phyloP scores from a whole-genome alignment of 1,284 basidiomycete species.

The Irpex lacteus region DNA sequence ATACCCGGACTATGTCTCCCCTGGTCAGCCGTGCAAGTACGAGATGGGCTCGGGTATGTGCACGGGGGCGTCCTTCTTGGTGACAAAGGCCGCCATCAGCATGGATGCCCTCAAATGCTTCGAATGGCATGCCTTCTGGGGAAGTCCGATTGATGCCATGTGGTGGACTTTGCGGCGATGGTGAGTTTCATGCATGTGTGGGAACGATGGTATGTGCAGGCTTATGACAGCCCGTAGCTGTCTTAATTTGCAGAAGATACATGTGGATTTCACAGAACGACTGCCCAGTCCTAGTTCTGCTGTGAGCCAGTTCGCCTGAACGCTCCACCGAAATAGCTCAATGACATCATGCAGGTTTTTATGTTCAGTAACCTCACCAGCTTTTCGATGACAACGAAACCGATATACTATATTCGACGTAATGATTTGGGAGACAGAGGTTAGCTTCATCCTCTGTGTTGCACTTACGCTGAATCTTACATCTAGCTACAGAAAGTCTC shows the following conservation, averaged over 20 bases:
- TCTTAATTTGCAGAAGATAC: conserved; percentile 55
- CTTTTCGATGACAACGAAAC: conserved; percentile 57
- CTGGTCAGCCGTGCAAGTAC: conserved; percentile 10
- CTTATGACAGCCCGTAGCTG: conserved; percentile 40
- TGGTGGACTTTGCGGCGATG: conserved; percentile 66
- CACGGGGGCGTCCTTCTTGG: conserved; percentile 27
- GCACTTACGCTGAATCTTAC: conserved; percentile 7
- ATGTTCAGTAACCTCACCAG: conserved; percentile 58
- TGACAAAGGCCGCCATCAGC: conserved; percentile 36
- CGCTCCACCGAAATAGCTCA: conserved; percentile 6
- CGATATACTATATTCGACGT: conserved; percentile 58
- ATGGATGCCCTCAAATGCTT: conserved; percentile 65
- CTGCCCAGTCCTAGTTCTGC: conserved; percentile 55
- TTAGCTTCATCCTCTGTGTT: conserved; percentile 25
- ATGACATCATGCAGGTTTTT: conserved; percentile 45
- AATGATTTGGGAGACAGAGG: conserved; percentile 50
- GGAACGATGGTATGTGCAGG: not conserved
- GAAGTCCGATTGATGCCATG: conserved; percentile 66
- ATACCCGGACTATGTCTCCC: conserved; percentile 32
- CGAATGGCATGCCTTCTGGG: conserved; percentile 66
- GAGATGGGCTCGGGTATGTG: conserved; percentile 23
- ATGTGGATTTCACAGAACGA: conserved; percentile 57
- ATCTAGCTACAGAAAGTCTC: conserved; percentile 31
- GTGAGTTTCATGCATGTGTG: conserved; percentile 38
- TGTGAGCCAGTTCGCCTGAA: conserved; percentile 37